Evolutionary conservation across 495 filamentous ascomycete genomes (phyloP), one percentile per base, ranked within the genome.

Genomic region (Penicillium canescens): DNA sequence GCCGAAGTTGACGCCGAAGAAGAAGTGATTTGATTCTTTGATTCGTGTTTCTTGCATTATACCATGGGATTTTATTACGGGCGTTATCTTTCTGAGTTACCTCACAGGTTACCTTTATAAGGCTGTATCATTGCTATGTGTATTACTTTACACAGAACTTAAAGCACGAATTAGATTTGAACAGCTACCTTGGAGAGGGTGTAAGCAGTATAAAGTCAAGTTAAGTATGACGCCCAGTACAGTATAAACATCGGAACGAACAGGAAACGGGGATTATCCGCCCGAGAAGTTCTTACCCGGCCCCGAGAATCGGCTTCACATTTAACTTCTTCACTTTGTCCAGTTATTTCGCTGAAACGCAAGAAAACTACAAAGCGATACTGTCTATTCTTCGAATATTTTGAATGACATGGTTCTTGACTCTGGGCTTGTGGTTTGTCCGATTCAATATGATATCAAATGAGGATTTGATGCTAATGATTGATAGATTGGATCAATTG

Each of bases 1-100:
- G 41, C 77, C 82, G 8, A 31, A 31, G 28, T 31, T 31, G 28
- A 84, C 80, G 40, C 76, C 82, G 42, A 72, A 57, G 53, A 65
- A 59, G 40, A 68, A 70, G 46, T 72, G 57, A 50, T 47, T 48
- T 13, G 13, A 13, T 24, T 45, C 37, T 24, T 24, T 26, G 12
- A 14, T 38, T 14, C n/a, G 40, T 31, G 8, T 40, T 40, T 39
- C 23, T 14, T 31, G 35, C 23, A 42, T 35, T 18, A 51, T 43
- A 51, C 49, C 38, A 42, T 33, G 12, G 20, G 34, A 6, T 3
- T 23, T n/a, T 12, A 11, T 31, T 31, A 31, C 28, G 8, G 8
- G 28, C 6, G 23, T 31, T 31, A 31, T 31, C 28, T 2, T 31
- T 31, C 4, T 6, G 3, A 24, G 23, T 24, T 24, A 24, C 23